Conservation (phyloP, 2,329 filamentous ascomycete species). For the Neopestalotiopsis sp. region DNA sequence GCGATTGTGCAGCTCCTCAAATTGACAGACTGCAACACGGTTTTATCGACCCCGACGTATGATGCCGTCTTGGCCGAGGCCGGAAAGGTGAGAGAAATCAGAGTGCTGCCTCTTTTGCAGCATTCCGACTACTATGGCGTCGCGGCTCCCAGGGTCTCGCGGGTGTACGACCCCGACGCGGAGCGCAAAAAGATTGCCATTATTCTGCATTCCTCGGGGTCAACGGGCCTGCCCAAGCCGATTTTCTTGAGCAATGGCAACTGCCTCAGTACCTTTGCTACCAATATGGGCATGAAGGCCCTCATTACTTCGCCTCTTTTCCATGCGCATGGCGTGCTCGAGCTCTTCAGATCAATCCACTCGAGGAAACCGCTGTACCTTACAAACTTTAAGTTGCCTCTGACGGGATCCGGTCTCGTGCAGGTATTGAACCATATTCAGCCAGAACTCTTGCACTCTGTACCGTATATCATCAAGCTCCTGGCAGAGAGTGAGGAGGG, state of each 20-base stretch:
- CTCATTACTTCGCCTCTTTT: slow-evolving; percentile 57
- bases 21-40: background rate
- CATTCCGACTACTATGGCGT: background rate
- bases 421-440: slow-evolving; percentile 44
- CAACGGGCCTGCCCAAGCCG: slow-evolving; percentile 4
- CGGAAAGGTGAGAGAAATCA: background rate
- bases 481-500: slow-evolving; percentile 60
- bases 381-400: slow-evolving; percentile 53
- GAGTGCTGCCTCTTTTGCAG: slow-evolving; percentile 8
- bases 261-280: slow-evolving; percentile 50
- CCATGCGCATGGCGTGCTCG: slow-evolving; percentile 57
- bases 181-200: slow-evolving; percentile 27
- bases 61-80: background rate
- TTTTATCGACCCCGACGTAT: background rate
- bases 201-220: slow-evolving; percentile 12
- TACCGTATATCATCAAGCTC: slow-evolving; percentile 64
- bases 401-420: slow-evolving; percentile 51
- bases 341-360: slow-evolving; percentile 52
- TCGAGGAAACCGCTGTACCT: slow-evolving; percentile 51
- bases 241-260: slow-evolving; percentile 20
- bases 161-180: slow-evolving; percentile 20
- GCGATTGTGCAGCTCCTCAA: background rate
- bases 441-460: slow-evolving; percentile 57
- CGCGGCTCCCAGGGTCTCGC: background rate
- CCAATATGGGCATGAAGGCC: slow-evolving; percentile 46